Evolutionary conservation across 441 rosid species (phyloP).

Genomic region (Rhodomyrtus psidioides): DNA sequence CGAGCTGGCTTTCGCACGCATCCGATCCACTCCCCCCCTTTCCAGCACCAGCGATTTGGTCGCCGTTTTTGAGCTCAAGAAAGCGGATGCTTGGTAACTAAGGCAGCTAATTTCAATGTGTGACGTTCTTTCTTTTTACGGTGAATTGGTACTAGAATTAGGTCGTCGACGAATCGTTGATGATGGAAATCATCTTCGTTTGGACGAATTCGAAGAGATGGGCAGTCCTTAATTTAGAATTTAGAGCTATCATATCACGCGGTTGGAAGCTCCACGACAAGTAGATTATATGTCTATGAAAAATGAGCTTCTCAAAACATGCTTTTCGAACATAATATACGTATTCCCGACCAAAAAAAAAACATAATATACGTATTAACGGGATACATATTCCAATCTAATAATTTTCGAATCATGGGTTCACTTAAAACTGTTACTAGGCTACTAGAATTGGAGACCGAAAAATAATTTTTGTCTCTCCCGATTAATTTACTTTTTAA

Average conservation of each 20-base stretch:
- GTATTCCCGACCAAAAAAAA: too few species aligned
- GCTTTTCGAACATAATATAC: not conserved
- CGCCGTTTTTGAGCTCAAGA: not conserved
- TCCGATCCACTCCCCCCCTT: not conserved
- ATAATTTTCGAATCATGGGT: not conserved
- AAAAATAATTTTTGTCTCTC: too few species aligned
- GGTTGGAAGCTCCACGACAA: accelerated
- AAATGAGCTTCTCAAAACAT: not conserved
- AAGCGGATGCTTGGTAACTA: not conserved
- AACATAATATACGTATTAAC: not conserved
- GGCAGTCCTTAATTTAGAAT: not conserved
- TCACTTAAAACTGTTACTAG: not conserved
- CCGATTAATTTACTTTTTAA: not conserved
- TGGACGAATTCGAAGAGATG: not conserved
- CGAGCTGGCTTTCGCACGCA: not conserved
- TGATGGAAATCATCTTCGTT: not conserved
- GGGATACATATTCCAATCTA: not conserved
- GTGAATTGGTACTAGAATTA: not conserved
- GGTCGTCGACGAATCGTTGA: not conserved
- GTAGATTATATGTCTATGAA: not conserved
- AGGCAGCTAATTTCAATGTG: not conserved
- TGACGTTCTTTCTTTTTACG: not conserved
- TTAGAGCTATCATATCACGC: not conserved
- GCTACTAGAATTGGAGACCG: too few species aligned
- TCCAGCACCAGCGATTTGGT: not conserved